Base-by-base conservation (phyloP, 2,329 filamentous ascomycete species). In the Huntiella decipiens region DNA sequence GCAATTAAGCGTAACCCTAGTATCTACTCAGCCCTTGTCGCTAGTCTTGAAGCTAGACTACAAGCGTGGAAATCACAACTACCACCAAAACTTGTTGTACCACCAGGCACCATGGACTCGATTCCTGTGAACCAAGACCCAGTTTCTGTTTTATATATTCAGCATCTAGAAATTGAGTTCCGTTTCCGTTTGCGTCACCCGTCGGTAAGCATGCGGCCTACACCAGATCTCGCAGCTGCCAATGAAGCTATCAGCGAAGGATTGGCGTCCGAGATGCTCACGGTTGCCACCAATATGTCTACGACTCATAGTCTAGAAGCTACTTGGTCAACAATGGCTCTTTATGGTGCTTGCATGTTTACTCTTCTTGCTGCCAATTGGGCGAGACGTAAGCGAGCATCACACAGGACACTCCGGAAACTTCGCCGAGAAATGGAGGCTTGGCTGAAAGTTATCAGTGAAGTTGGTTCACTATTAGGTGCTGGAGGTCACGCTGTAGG, bases 271-370 rank as follows among this genome's bases (percentile, higher is more conserved):
- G 70, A 77, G 50, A 73, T 85, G 60, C 63, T 87, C 2, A 63
- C 66, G 16, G 67, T 70, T 19, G 72, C 77, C 4, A 65, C 67
- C 16, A 65, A 73, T 45, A 60, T 87, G 41, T 70, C 73, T 48
- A 68, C 67, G 52, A 64, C 77, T 48, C 82, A 79, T 55, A 76
- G 74, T 38, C 62, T 87, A 3, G 82, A 88, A 55, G 82, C 79
- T 1, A 84, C 81, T 1, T 87, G 82, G 80, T 81, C 82, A 54
- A 78, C 79, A 41, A 68, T 75, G 42, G 77, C 81, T 0, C 70
- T 82, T 4, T 84, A 82, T 55, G 68, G 82, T 10, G 74, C 79
- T 38, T 79, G 79, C 19, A 77, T 83, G 47, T 82, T 85, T 53
- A 81, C 79, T 0, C 77, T 73, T 11, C 62, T 88, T 0, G 82